phyloP scores from a whole-genome alignment of 2,329 filamentous ascomycete genomes.

The Kalmusia sp. region DNA sequence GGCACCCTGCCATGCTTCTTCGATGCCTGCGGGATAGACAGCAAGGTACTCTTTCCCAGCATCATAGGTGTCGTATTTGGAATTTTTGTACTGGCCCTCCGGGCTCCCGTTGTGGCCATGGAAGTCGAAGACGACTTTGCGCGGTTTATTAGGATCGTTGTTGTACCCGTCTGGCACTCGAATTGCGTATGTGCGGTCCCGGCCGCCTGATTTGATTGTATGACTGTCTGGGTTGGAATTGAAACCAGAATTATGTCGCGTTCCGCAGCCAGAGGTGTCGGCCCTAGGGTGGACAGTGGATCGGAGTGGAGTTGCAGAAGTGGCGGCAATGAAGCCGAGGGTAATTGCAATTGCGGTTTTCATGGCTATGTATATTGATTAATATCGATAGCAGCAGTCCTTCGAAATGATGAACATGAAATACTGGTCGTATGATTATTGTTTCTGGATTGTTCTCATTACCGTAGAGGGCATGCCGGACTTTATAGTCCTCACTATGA shows the following conservation, averaged over 20 bases:
- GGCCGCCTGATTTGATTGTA: slow-evolving; percentile 3
- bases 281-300: background rate
- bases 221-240: slow-evolving; percentile 6
- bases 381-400: background rate
- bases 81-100: slow-evolving; percentile 1
- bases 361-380: background rate
- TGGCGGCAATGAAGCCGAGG: slow-evolving; percentile 3
- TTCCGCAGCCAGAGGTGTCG: slow-evolving; percentile 2
- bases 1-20: slow-evolving; percentile 6
- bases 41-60: slow-evolving; percentile 1
- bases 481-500: background rate
- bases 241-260: background rate
- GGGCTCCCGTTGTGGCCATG: slow-evolving; percentile 4
- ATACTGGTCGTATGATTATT: background rate
- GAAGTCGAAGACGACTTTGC: slow-evolving; percentile 7
- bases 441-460: background rate
- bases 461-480: background rate
- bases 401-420: background rate
- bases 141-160: background rate
- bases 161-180: slow-evolving; percentile 9
- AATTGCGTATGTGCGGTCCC: background rate
- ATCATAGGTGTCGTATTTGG: background rate
- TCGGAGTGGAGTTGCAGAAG: background rate
- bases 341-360: background rate
- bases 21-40: slow-evolving; percentile 7